Conservation (phyloP, 2,329 filamentous ascomycete species). For the Diaporthe nobilis region DNA sequence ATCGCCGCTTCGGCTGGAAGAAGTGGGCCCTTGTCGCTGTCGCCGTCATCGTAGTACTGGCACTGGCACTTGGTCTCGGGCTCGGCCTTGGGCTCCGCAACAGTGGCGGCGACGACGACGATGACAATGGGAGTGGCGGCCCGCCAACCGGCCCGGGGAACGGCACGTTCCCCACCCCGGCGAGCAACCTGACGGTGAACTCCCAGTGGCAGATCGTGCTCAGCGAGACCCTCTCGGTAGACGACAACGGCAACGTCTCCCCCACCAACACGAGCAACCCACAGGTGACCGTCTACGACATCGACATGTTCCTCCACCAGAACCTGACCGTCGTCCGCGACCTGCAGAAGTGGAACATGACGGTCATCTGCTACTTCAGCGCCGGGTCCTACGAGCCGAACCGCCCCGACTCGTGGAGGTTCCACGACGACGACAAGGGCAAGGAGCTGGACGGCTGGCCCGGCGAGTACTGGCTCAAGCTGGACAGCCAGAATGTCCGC, state of each 20-base stretch:
- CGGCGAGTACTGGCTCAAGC: conserved; percentile 77
- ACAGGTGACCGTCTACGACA: conserved; percentile 72
- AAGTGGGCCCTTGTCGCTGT: conserved; percentile 27
- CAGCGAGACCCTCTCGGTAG: conserved; percentile 54
- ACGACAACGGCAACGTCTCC: conserved; percentile 59
- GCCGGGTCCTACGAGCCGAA: conserved; percentile 78
- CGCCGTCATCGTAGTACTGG: conserved; percentile 52
- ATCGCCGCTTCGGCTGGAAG: conserved; percentile 32
- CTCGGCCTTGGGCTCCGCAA: conserved; percentile 63
- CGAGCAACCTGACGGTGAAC: conserved; percentile 52
- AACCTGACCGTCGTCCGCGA: conserved; percentile 58
- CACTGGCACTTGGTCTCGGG: conserved; percentile 68
- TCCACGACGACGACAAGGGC: conserved; percentile 69
- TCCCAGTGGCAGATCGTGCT: conserved; percentile 75
- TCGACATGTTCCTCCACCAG: conserved; percentile 70
- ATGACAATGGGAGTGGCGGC: conserved; percentile 34
- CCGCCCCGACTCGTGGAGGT: conserved; percentile 70
- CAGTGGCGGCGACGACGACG: conserved; percentile 39
- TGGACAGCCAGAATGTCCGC: conserved; percentile 70
- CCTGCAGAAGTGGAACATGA: conserved; percentile 66
- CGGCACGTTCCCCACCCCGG: conserved; percentile 42
- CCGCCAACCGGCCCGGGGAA: conserved; percentile 44
- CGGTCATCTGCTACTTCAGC: conserved; percentile 83
- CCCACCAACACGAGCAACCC: conserved; percentile 55
- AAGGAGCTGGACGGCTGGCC: conserved; percentile 73